Evolutionary conservation across 768 basidiomycete genomes (phyloP).

Genomic region (Xerocomellus amylosporus): DNA sequence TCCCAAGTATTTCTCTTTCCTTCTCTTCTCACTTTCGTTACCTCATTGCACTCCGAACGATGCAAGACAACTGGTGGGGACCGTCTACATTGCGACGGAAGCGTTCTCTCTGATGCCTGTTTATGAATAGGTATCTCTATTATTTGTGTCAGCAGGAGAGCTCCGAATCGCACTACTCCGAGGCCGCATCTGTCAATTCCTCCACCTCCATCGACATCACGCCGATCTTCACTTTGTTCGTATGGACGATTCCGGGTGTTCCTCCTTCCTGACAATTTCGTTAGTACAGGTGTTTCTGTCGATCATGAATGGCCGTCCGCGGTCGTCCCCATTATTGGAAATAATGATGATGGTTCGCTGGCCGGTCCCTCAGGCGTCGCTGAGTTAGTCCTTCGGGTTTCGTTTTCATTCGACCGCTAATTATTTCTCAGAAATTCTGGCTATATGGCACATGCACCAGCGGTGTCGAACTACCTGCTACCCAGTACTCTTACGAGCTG

Average conservation of each 20-base stretch:
- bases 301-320: neutral
- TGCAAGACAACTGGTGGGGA: conserved; percentile 13
- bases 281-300: neutral
- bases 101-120: neutral
- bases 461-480: no score
- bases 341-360: neutral
- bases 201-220: neutral
- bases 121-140: conserved; percentile 1
- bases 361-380: neutral
- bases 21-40: neutral
- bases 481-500: neutral
- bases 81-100: neutral
- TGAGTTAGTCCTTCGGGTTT: conserved; percentile 11
- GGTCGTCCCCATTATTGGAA: neutral
- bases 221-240: conserved; percentile 7
- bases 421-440: conserved; percentile 6
- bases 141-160: neutral
- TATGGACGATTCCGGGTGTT: neutral
- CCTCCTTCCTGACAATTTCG: conserved; percentile 3
- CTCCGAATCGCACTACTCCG: neutral
- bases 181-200: neutral
- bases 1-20: neutral
- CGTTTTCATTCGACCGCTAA: neutral
- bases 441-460: neutral
- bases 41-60: neutral